Evolutionary conservation across 306 rosid species (phyloP), one percentile per base, ranked within the genome.

Genomic region (Inga oerstediana): DNA sequence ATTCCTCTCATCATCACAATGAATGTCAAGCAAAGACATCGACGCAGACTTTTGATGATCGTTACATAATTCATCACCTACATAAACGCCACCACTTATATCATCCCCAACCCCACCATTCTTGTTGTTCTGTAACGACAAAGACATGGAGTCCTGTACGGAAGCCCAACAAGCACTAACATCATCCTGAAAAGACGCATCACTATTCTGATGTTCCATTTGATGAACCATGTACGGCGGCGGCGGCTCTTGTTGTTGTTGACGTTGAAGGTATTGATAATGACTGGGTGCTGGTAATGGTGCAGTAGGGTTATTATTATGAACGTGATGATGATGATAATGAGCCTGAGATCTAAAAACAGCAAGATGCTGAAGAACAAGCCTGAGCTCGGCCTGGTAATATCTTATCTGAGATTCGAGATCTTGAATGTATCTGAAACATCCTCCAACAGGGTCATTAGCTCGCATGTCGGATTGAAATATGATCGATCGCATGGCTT

Each of bases 401-500:
- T 13, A 79, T 0, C 85, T 89, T 12, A 89, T 79, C 72, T 88
- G 86, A 1, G 88, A 82, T 0, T 89, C 90, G 0, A 93, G 87
- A 0, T 88, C 81, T 0, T 39, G 80, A 0, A 95, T 82, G 34
- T 71, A 37, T 0, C 87, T 58, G 16, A 48, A 84, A 7, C 97
- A 95, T 0, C 99, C 99, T 0, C 98, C 98, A 2, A 91, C 90
- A 0, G 99, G 99, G 43, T 95, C 92, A 0, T 2, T 1, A 12
- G 96, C 93, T 0, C 99, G 92, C n/a, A 86, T 84, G 3, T 93
- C 97, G 1, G 99, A 85, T 51, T 95, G 90, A 68, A 27, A 86
- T 0, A 92, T 82, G 46, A 95, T 88, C 45, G 94, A 78, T 0
- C 69, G 41, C 92, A 92, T 92, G 59, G 98, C 94, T 0, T 52